phyloP scores from a whole-genome alignment of 768 basidiomycete species.

The Phylloporus sp. region DNA sequence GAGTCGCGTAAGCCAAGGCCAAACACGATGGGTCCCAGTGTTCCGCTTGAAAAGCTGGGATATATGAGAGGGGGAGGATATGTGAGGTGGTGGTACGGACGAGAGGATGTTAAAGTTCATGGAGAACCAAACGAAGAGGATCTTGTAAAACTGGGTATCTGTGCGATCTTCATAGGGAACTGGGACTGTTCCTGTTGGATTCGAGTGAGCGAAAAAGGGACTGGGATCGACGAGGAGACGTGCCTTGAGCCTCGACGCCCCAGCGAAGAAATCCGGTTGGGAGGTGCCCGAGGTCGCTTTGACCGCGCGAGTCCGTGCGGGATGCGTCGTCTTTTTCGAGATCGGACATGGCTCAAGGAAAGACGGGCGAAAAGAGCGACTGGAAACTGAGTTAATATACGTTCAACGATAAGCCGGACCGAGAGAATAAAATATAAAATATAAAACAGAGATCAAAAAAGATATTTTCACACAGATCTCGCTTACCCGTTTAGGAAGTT shows the following conservation, averaged over 20 bases:
- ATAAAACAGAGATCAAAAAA: not conserved
- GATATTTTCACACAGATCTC: constrained; percentile 1
- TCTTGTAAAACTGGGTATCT: constrained; percentile 56
- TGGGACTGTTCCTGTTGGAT: constrained; percentile 46
- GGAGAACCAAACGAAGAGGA: constrained; percentile 72
- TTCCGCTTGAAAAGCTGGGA: constrained; percentile 61
- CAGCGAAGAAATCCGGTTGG: constrained; percentile 24
- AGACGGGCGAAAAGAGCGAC: constrained; percentile 8
- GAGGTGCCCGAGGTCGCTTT: constrained; percentile 2
- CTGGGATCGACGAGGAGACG: not conserved
- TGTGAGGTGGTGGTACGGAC: constrained; percentile 24
- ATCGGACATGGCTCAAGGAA: constrained; percentile 23
- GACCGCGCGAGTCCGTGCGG: constrained; percentile 9
- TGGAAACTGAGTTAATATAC: constrained; percentile 11
- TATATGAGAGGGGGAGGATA: not conserved
- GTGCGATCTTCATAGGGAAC: constrained; percentile 44
- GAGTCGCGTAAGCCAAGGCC: constrained; percentile 58
- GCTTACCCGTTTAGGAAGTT: not conserved
- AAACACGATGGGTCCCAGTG: constrained; percentile 60
- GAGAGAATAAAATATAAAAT: not conserved
- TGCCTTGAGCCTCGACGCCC: constrained; percentile 32
- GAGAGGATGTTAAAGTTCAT: constrained; percentile 62
- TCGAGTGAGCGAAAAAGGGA: not conserved
- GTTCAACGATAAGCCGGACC: constrained; percentile 4
- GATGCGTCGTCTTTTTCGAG: constrained; percentile 28